A percentile compares a stretch with the other conserved stretches of the same genome.
These are phyloP conservation scores for Backusella psychrophila DNA, from an alignment of 192 early-diverging fungal genomes.

Conservation along the genomic window DNA sequence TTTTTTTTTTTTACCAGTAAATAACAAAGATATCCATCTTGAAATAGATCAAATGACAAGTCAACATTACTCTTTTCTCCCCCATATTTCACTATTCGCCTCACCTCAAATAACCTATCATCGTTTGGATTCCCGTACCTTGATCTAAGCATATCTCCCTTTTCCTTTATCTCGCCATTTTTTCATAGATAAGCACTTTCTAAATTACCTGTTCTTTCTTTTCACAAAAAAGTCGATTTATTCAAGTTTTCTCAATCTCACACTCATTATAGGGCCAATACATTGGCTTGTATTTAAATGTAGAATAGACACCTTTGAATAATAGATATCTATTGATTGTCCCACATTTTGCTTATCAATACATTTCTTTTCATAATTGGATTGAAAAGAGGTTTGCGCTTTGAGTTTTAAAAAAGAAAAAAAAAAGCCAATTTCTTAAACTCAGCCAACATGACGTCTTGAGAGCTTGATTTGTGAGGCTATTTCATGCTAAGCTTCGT, in stretches of 20 bases:
- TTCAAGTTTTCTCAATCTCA: neutral
- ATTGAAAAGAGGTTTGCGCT: neutral
- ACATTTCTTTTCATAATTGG: neutral
- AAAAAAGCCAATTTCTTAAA: neutral
- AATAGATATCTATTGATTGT: neutral
- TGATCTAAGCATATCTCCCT: neutral
- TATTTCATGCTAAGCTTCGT: no score
- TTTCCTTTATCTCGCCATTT: neutral
- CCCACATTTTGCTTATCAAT: neutral
- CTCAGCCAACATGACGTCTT: neutral
- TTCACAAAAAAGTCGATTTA: no score
- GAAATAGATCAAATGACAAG: neutral
- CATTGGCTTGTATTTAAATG: neutral
- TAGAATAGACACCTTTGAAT: neutral
- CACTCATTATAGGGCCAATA: neutral
- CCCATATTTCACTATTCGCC: neutral
- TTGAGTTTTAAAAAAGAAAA: neutral
- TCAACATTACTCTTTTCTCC: neutral
- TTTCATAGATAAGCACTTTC: neutral
- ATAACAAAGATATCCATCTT: neutral
- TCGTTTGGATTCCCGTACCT: neutral
- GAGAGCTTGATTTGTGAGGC: no score
- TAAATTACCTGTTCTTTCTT: neutral
- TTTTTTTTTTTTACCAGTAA: neutral
- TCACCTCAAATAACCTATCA: neutral